Conservation (phyloP, 306 rosid genomes). For the Phaseolus lunatus region DNA sequence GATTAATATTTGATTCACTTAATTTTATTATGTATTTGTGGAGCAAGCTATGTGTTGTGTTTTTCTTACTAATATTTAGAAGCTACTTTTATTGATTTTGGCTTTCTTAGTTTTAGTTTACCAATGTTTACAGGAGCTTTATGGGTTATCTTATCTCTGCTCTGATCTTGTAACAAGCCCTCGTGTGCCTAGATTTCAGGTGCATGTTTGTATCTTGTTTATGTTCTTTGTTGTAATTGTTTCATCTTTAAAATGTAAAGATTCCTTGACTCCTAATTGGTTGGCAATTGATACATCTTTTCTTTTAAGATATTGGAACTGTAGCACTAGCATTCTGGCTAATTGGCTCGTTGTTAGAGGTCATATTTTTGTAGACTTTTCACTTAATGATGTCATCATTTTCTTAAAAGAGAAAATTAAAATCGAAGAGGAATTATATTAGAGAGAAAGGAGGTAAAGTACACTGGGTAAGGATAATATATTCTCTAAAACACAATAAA, state of each 20-base stretch:
- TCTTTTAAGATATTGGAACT: slow-evolving; percentile 22
- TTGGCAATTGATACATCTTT: slow-evolving; percentile 5
- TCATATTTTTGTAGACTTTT: neutral
- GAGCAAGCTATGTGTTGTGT: slow-evolving; percentile 18
- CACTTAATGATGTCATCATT: neutral
- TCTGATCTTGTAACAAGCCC: slow-evolving; percentile 58
- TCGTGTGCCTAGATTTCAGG: slow-evolving; percentile 81
- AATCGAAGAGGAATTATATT: neutral
- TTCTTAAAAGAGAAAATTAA: neutral
- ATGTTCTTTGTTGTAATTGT: slow-evolving; percentile 16
- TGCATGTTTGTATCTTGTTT: slow-evolving; percentile 48
- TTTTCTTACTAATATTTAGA: slow-evolving; percentile 1
- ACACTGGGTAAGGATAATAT: neutral
- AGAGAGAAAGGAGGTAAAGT: slow-evolving; percentile 5
- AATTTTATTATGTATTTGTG: slow-evolving; percentile 14
- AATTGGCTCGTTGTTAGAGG: neutral
- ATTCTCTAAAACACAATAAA: slow-evolving; percentile 3
- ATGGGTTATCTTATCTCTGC: slow-evolving; percentile 56
- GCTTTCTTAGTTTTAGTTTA: slow-evolving; percentile 33
- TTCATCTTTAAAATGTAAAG: neutral
- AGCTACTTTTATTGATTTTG: slow-evolving; percentile 35
- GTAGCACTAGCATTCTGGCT: slow-evolving; percentile 3
- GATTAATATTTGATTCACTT: neutral
- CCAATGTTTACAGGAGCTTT: slow-evolving; percentile 61
- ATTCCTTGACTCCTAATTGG: neutral